Evolutionary conservation across 495 filamentous ascomycete genomes (phyloP).

Genomic region (Amniculicola lignicola): DNA sequence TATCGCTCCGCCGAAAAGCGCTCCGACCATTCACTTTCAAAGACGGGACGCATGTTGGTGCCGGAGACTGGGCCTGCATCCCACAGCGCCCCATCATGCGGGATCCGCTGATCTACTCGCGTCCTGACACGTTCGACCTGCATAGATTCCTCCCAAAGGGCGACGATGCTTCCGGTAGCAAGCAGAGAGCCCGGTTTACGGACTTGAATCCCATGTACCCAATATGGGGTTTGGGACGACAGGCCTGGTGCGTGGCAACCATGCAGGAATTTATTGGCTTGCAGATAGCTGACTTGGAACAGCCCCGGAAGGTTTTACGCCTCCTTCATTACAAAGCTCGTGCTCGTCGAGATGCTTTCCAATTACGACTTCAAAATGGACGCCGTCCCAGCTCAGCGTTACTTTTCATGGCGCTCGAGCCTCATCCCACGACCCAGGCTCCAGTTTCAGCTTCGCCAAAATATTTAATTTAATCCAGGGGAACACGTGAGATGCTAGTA

Average conservation of each 20-base stretch:
- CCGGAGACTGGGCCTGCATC: neutral
- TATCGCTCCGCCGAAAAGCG: neutral
- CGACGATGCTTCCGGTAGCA: neutral
- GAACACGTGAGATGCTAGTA: too few relatives aligned
- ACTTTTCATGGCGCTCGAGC: slow-evolving; percentile 13
- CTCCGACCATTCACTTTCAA: neutral
- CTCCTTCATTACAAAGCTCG: neutral
- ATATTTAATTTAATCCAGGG: too few relatives aligned
- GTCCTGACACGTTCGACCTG: neutral
- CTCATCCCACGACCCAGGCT: too few relatives aligned
- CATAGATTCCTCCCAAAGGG: neutral
- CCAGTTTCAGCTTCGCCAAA: too few relatives aligned
- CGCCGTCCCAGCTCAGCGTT: neutral
- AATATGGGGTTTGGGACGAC: slow-evolving; percentile 3
- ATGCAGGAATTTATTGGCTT: too few relatives aligned
- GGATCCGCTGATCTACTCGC: neutral
- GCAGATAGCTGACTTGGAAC: neutral
- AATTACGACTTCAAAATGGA: slow-evolving; percentile 16
- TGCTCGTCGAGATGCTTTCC: slow-evolving; percentile 1
- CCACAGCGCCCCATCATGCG: slow-evolving; percentile 6
- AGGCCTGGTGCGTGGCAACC: slow-evolving; percentile 16
- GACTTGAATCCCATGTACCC: neutral
- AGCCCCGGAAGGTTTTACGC: slow-evolving; percentile 15
- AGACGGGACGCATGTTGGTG: neutral
- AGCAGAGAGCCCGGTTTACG: neutral